Evolutionary conservation across 179 eudicot genomes (phyloP), one percentile per base, ranked within the genome.

Genomic region (Silene noctiflora): DNA sequence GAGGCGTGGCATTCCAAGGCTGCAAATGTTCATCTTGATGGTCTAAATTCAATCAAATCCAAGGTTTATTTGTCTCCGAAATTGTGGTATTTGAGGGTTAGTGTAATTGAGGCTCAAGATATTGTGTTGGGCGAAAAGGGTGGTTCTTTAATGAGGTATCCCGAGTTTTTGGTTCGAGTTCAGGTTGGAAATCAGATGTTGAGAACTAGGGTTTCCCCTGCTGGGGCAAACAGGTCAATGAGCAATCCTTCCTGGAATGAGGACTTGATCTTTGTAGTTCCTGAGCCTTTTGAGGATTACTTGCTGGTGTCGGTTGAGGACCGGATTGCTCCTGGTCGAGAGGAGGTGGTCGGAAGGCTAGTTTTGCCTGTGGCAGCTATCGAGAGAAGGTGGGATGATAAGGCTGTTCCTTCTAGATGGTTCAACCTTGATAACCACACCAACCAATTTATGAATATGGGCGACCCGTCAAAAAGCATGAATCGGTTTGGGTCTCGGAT

Each of bases 1-100:
- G 87, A 82, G 12, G 85, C 85, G 7, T 84, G 87, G 87, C 87
- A 84, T 79, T 84, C 87, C 1, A 82, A 77, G 72, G 85, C 85
- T 0, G 85, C 85, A 3, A 84, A 84, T 77, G 83, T 84, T 5
- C 80, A 82, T 61, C 66, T 82, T 67, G 87, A 84, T 80, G 85
- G 87, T 1, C 72, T 84, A 22, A 63, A 61, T 44, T 79, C 83
- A 0, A 82, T 82, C 4, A 84, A 82, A 12, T 84, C 87, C 0
- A 82, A 84, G 65, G 81, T 84, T 12, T 84, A 84, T 75, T 56
- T 84, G 12, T 84, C 87, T 29, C 87, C 85, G 16, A 84, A 75
- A 72, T 27, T 84, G 6, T 84, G 87, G 87, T 84, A 84, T 63
- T 63, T 84, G 27, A 82, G 87, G 81, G 69, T 84, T 12, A 77